Percentiles rank a stretch among this genome's conserved stretches.
These are phyloP conservation scores for Grifola frondosa DNA, from an alignment of 1,284 basidiomycete genomes.

Conservation along the genomic window DNA sequence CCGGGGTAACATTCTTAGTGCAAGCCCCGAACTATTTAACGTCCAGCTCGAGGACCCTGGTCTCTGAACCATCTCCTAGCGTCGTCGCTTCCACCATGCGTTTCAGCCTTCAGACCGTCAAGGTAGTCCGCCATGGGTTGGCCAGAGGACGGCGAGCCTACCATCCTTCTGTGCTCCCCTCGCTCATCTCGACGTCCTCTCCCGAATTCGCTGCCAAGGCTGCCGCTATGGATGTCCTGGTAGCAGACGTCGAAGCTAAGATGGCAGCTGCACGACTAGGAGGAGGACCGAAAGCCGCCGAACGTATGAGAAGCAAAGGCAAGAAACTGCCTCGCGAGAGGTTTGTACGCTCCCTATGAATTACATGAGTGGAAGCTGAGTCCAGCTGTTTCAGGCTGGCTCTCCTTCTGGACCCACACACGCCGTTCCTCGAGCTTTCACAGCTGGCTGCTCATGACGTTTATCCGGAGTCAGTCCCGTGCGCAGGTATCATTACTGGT, in stretches of 20 bases:
- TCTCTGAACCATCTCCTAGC: neutral
- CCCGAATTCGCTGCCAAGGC: conserved; percentile 70
- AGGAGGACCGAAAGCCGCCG: conserved; percentile 68
- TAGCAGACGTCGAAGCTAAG: conserved; percentile 62
- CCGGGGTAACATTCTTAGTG: conserved; percentile 8
- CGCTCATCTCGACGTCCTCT: conserved; percentile 62
- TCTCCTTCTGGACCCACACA: conserved; percentile 78
- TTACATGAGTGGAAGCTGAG: neutral
- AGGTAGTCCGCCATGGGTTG: conserved; percentile 8
- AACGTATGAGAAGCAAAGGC: conserved; percentile 76
- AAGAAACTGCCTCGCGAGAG: conserved; percentile 88
- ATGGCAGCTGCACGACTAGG: conserved; percentile 58
- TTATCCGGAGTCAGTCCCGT: conserved; percentile 82
- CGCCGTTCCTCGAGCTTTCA: conserved; percentile 90
- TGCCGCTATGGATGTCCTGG: conserved; percentile 65
- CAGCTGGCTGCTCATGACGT: conserved; percentile 86
- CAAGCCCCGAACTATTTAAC: conserved; percentile 14
- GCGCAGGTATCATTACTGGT: conserved; percentile 90
- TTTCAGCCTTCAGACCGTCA: neutral
- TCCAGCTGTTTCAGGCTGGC: conserved; percentile 46
- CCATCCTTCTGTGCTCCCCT: conserved; percentile 74
- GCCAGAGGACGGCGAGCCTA: conserved; percentile 37
- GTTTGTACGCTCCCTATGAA: conserved; percentile 39
- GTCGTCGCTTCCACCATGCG: neutral
- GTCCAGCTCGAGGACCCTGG: no score